These are phyloP conservation scores for Xylariaceae sp. DNA, from an alignment of 2,329 filamentous ascomycete species.

Conservation along the genomic window DNA sequence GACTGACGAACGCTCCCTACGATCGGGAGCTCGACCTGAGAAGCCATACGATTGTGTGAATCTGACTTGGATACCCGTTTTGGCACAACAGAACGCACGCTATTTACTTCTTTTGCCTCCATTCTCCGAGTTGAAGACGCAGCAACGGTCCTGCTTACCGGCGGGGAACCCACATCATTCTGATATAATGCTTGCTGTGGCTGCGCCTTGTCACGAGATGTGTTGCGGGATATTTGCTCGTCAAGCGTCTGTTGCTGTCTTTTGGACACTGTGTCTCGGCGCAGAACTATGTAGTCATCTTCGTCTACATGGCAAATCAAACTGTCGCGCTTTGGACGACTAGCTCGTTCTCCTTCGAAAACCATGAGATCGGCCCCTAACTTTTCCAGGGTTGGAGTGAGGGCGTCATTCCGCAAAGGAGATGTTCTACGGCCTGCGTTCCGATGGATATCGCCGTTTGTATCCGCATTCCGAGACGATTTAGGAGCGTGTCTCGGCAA, in stretches of 20 bases:
- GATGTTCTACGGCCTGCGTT: not conserved
- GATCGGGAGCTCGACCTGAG: not conserved
- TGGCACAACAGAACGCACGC: not conserved
- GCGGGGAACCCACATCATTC: not conserved
- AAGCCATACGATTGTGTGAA: not conserved
- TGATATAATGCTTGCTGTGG: not conserved
- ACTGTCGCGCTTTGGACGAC: conserved; percentile 22
- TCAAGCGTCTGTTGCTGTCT: not conserved
- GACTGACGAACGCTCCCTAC: not conserved
- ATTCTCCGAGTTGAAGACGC: not conserved
- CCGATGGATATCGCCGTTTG: not conserved
- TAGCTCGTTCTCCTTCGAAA: conserved; percentile 20
- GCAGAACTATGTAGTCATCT: conserved; percentile 25
- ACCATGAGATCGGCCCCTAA: conserved; percentile 25
- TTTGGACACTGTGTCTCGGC: not conserved
- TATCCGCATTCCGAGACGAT: not conserved
- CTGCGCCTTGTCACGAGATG: not conserved
- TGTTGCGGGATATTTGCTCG: not conserved
- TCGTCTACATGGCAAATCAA: conserved; percentile 27
- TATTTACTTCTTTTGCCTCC: not conserved
- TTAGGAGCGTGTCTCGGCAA: not conserved
- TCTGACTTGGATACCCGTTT: not conserved
- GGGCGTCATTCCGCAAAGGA: not conserved
- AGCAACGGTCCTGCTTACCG: not conserved
- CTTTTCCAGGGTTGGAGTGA: conserved; percentile 20